Percentiles rank a stretch among this genome's conserved stretches.
Conservation (phyloP, 495 filamentous ascomycete species). For the Chaetomium fimeti region DNA sequence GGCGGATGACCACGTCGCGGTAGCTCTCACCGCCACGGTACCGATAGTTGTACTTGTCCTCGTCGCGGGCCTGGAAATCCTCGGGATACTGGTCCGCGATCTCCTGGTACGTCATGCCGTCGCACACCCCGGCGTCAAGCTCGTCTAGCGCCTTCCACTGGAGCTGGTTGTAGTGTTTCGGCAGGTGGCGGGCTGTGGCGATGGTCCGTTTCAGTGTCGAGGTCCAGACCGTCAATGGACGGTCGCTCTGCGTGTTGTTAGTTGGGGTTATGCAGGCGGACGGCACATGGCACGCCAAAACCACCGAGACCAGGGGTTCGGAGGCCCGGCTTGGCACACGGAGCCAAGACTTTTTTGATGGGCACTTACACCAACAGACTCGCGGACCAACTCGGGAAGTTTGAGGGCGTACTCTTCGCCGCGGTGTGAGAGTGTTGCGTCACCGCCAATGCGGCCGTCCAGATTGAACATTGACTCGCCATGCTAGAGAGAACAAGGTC, state of each 20-base stretch:
- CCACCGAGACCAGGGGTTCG: neutral
- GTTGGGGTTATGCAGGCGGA: neutral
- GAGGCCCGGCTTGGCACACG: slow-evolving; percentile 25
- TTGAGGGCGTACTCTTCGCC: slow-evolving; percentile 81
- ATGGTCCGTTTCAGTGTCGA: slow-evolving; percentile 92
- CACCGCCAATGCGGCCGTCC: slow-evolving; percentile 82
- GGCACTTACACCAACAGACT: slow-evolving; percentile 68
- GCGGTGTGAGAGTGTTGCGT: slow-evolving; percentile 80
- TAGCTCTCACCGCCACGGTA: slow-evolving; percentile 97
- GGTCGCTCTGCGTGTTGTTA: slow-evolving; percentile 51
- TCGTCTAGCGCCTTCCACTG: slow-evolving; percentile 99
- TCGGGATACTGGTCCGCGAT: slow-evolving; percentile 88
- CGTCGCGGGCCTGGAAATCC: slow-evolving; percentile 89
- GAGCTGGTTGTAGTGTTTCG: slow-evolving; percentile 75
- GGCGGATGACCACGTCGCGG: slow-evolving; percentile 93
- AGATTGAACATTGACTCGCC: slow-evolving; percentile 93
- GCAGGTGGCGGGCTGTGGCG: slow-evolving; percentile 80
- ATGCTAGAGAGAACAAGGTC: slow-evolving; percentile 56
- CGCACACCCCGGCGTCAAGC: slow-evolving; percentile 93
- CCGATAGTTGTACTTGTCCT: slow-evolving; percentile 98
- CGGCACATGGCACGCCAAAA: slow-evolving; percentile 11
- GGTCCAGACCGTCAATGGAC: slow-evolving; percentile 92
- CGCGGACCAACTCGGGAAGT: slow-evolving; percentile 73
- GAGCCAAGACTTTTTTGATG: slow-evolving; percentile 7
- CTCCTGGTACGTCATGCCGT: slow-evolving; percentile 89